A percentile compares a stretch with the other conserved stretches of the same genome.
These are phyloP conservation scores for Thermomucor indicae-seudaticae DNA, from an alignment of 371 early-diverging fungal species.

Conservation along the genomic window DNA sequence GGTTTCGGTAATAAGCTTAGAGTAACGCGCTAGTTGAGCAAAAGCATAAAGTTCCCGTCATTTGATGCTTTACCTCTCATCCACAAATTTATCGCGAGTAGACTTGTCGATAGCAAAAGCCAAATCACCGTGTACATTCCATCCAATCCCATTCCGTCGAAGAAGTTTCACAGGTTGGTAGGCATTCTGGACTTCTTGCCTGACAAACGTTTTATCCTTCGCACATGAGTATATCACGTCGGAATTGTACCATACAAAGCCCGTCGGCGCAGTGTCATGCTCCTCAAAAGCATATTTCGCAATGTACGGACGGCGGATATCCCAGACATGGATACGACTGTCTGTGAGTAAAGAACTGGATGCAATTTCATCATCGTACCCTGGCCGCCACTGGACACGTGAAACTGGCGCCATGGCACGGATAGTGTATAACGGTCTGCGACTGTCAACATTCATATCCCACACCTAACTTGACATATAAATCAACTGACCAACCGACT, in stretches of 20 bases:
- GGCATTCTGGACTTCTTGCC: conserved; percentile 46
- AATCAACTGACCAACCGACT: background rate
- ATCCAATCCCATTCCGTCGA: conserved; percentile 52
- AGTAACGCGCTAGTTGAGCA: no score
- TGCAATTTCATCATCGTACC: conserved; percentile 65
- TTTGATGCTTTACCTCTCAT: conserved; percentile 27
- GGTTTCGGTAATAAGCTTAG: conserved; percentile 12
- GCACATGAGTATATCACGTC: conserved; percentile 70
- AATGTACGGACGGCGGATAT: conserved; percentile 70
- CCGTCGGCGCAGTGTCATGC: conserved; percentile 71
- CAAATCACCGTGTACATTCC: conserved; percentile 72
- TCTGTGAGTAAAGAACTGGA: conserved; percentile 70
- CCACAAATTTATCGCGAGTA: conserved; percentile 32
- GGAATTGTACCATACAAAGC: conserved; percentile 67
- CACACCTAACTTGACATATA: conserved; percentile 51
- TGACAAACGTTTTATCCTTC: conserved; percentile 72
- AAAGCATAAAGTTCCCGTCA: background rate
- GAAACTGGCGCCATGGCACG: conserved; percentile 73
- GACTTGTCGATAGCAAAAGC: conserved; percentile 58
- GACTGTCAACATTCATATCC: conserved; percentile 71
- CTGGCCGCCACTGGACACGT: conserved; percentile 80
- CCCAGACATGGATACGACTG: conserved; percentile 71
- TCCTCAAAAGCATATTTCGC: conserved; percentile 68
- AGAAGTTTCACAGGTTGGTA: conserved; percentile 46
- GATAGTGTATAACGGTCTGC: conserved; percentile 61